Evolutionary conservation across 305 asterid species (phyloP).

Genomic region (Fraxinus albicans): DNA sequence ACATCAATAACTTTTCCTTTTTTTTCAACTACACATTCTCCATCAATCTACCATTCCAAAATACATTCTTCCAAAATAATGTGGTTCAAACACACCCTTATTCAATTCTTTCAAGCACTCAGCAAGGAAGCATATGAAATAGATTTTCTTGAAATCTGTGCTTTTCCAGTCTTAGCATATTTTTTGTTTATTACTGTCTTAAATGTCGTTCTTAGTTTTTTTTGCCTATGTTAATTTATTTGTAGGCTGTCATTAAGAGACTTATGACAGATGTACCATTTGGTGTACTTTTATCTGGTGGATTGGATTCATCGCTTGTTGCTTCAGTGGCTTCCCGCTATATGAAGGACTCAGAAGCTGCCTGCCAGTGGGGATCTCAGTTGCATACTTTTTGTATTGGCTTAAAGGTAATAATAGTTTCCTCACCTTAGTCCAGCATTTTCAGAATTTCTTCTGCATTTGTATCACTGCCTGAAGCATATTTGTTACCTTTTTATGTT

Average conservation of each 20-base stretch:
- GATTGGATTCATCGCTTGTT: slow-evolving; percentile 98
- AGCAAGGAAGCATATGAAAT: not conserved
- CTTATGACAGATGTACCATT: slow-evolving; percentile 99
- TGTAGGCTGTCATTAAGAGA: slow-evolving; percentile 86
- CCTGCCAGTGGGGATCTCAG: slow-evolving; percentile 86
- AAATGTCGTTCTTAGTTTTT: not conserved
- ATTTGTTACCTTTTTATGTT: not conserved
- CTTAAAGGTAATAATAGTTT: slow-evolving; percentile 55
- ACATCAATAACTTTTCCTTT: no score
- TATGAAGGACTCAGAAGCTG: slow-evolving; percentile 66
- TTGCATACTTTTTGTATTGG: slow-evolving; percentile 92
- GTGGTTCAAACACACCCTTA: not conserved
- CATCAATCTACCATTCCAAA: no score
- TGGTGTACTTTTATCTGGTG: slow-evolving; percentile 99
- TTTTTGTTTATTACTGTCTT: not conserved
- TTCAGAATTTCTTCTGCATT: not conserved
- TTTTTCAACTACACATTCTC: no score
- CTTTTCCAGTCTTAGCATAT: not conserved
- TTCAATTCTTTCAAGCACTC: not conserved
- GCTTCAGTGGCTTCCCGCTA: slow-evolving; percentile 96
- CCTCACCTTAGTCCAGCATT: slow-evolving; percentile 6
- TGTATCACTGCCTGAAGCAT: not conserved
- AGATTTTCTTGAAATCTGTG: not conserved
- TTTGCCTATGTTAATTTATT: not conserved
- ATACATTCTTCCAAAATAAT: no score